A percentile compares a stretch with the other conserved stretches of the same genome.
Evolutionary conservation across 345 rosid genomes (phyloP).

Genomic region (Melastoma malabathricum): DNA sequence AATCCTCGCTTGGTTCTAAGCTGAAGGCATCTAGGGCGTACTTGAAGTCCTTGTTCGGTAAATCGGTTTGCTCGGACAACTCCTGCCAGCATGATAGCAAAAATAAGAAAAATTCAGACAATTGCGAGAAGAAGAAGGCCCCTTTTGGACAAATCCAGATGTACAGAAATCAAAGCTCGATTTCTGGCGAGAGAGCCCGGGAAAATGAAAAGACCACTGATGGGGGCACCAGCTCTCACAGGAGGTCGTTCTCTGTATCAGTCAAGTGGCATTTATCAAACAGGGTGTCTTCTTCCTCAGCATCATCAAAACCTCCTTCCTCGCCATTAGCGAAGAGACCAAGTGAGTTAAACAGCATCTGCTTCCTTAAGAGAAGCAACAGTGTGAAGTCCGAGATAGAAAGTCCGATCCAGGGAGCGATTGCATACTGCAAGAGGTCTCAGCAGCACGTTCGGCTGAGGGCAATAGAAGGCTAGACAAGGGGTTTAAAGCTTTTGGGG

Average conservation of each 20-base stretch:
- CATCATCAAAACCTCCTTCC: conserved; percentile 27
- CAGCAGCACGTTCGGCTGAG: conserved; percentile 33
- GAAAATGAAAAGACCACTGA: conserved; percentile 11
- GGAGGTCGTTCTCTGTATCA: conserved; percentile 76
- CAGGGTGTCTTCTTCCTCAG: conserved; percentile 22
- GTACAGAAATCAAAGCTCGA: conserved; percentile 28
- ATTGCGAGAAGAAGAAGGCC: conserved; percentile 19
- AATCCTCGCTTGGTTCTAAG: conserved; percentile 47
- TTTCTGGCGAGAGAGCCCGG: conserved; percentile 9
- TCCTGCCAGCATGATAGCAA: conserved; percentile 35
- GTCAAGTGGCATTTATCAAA: conserved; percentile 40
- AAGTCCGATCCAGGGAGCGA: conserved; percentile 16
- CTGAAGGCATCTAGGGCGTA: conserved; percentile 64
- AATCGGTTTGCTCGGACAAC: conserved; percentile 57
- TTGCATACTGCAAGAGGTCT: conserved; percentile 26
- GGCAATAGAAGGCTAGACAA: conserved; percentile 7
- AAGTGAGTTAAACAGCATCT: conserved; percentile 23
- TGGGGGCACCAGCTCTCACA: conserved; percentile 17
- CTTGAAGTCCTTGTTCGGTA: conserved; percentile 52
- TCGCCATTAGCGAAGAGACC: conserved; percentile 23
- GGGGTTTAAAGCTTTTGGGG: too few species aligned
- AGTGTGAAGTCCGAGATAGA: conserved; percentile 26
- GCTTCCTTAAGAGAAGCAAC: conserved; percentile 47
- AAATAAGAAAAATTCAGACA: conserved; percentile 16
- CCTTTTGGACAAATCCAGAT: conserved; percentile 41